Percentiles rank a stretch among this genome's conserved stretches.
These are phyloP conservation scores for Cucurbitaria berberidis DNA, from an alignment of 2,329 filamentous ascomycete genomes.

Conservation along the genomic window DNA sequence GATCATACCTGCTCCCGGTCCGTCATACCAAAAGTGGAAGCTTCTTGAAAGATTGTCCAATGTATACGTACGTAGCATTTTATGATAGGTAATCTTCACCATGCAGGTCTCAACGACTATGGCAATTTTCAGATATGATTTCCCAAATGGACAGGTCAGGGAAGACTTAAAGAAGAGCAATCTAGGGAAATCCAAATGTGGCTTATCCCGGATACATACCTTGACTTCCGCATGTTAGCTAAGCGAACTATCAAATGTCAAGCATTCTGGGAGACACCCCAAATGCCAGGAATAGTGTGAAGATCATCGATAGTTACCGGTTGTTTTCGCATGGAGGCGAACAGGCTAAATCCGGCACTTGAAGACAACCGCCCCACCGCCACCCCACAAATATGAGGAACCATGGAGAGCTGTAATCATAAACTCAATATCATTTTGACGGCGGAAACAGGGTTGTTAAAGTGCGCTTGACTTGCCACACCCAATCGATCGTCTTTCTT, in stretches of 20 bases:
- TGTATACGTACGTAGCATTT: background rate
- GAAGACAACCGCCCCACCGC: constrained; percentile 22
- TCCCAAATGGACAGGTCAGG: background rate
- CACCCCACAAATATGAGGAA: constrained; percentile 35
- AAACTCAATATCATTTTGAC: constrained; percentile 21
- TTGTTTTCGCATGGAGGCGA: constrained; percentile 23
- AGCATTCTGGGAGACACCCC: constrained; percentile 1
- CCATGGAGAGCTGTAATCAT: constrained; percentile 23
- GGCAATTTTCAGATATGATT: background rate
- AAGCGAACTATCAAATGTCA: constrained; percentile 1
- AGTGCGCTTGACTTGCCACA: constrained; percentile 6
- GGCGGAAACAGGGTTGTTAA: constrained; percentile 15
- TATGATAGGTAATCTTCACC: no score
- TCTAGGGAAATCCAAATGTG: background rate
- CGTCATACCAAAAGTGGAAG: background rate
- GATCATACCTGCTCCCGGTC: background rate
- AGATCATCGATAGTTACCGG: constrained; percentile 24
- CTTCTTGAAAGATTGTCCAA: background rate
- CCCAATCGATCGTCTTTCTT: constrained; percentile 12
- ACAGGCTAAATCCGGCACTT: constrained; percentile 42
- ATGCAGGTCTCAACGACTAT: background rate
- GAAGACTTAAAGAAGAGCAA: constrained; percentile 3
- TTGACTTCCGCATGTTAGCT: background rate
- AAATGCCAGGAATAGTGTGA: background rate
- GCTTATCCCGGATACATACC: no score